These are phyloP conservation scores for Fagopyrum homotropicum DNA, from an alignment of 148 eudicot genomes.

Conservation along the genomic window DNA sequence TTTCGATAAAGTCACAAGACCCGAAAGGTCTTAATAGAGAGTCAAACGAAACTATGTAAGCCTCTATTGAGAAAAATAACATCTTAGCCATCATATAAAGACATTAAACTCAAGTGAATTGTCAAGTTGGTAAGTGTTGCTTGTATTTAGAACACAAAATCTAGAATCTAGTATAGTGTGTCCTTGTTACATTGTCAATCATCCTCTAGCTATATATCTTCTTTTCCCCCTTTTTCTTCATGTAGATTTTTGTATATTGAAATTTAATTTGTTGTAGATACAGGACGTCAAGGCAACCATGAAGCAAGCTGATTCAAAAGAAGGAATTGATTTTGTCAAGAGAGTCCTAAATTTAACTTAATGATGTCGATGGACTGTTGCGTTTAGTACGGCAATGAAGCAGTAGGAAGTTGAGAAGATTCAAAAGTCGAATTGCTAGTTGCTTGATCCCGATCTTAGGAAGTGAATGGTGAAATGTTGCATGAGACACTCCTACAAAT, in stretches of 20 bases:
- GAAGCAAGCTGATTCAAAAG: constrained; percentile 33
- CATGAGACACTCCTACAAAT: neutral
- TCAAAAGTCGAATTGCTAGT: neutral
- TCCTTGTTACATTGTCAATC: neutral
- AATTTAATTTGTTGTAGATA: constrained; percentile 46
- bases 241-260: constrained; percentile 8
- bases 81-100: too few species aligned
- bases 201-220: neutral
- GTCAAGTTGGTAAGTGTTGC: too few species aligned
- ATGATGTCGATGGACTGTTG: constrained; percentile 80
- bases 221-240: neutral
- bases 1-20: too few species aligned
- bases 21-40: too few species aligned
- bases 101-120: too few species aligned
- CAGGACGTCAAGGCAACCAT: constrained; percentile 49
- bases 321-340: constrained; percentile 51
- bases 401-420: constrained; percentile 24
- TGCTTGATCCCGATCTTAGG: neutral
- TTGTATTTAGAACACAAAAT: neutral
- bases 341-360: constrained; percentile 89
- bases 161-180: neutral
- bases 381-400: constrained; percentile 61
- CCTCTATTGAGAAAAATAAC: too few species aligned
- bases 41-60: too few species aligned
- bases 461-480: neutral